Percentiles rank a stretch among this genome's conserved stretches.
These are phyloP conservation scores for Penicillium verhagenii DNA, from an alignment of 495 filamentous ascomycete species.

Conservation along the genomic window DNA sequence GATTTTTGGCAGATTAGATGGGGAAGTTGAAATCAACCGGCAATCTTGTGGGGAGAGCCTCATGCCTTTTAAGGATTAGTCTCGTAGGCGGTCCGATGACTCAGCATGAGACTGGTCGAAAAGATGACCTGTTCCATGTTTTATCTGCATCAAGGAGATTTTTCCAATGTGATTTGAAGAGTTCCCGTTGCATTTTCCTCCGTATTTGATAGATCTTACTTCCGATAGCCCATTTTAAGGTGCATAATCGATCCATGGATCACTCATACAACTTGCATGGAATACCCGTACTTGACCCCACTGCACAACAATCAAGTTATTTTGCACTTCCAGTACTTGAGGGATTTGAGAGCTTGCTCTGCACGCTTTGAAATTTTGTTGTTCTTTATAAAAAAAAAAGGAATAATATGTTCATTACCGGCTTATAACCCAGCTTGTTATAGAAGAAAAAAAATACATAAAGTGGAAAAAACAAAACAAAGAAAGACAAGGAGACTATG, in stretches of 20 bases:
- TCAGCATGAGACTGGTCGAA: conserved; percentile 6
- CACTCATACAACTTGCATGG: too few relatives aligned
- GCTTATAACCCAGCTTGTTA: background rate
- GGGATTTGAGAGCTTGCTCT: too few relatives aligned
- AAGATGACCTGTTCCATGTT: conserved; percentile 5
- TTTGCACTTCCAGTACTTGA: too few relatives aligned
- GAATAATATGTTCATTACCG: too few relatives aligned
- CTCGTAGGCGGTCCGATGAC: background rate
- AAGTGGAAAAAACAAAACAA: background rate
- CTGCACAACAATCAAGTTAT: background rate
- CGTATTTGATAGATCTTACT: background rate
- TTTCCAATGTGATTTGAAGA: background rate
- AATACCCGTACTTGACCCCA: background rate
- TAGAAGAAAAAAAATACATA: background rate
- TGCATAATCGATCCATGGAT: conserved; percentile 2
- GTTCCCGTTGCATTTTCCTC: background rate
- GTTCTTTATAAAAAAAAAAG: too few relatives aligned
- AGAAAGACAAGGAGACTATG: background rate
- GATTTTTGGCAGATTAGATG: background rate
- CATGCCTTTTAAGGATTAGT: conserved; percentile 10
- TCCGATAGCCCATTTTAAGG: background rate
- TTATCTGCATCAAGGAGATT: background rate
- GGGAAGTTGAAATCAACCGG: background rate
- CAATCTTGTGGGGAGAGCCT: conserved; percentile 1
- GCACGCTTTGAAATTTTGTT: too few relatives aligned